Conservation (phyloP, 306 rosid species). For the Potentilla sterilis region DNA sequence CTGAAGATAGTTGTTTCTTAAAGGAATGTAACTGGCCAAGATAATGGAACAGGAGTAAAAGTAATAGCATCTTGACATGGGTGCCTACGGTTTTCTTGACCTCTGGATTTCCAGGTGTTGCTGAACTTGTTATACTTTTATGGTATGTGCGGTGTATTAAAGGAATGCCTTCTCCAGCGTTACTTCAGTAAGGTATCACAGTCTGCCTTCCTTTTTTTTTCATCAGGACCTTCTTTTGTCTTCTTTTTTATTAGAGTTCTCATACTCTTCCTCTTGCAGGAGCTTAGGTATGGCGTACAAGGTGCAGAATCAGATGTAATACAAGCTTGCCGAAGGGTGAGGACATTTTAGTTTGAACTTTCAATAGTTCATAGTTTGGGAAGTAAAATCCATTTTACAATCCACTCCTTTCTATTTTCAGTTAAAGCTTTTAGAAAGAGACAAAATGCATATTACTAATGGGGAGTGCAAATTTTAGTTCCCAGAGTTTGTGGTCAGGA, state of each 20-base stretch:
- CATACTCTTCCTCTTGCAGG: conserved; percentile 35
- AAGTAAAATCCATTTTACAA: too few relatives aligned
- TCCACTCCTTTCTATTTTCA: too few relatives aligned
- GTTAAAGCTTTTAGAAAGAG: too few relatives aligned
- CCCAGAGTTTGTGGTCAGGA: too few relatives aligned
- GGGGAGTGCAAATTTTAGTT: too few relatives aligned
- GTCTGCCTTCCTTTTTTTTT: conserved; percentile 8
- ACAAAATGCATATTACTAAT: too few relatives aligned
- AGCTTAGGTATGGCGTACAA: conserved; percentile 64
- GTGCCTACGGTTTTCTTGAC: conserved; percentile 8
- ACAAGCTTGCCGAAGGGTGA: conserved; percentile 71
- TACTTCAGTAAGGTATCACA: conserved; percentile 72
- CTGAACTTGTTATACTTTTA: conserved; percentile 70
- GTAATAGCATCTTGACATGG: neutral
- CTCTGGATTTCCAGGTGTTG: conserved; percentile 51
- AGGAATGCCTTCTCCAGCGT: conserved; percentile 88
- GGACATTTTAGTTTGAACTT: conserved; percentile 26
- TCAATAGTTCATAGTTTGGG: too few relatives aligned
- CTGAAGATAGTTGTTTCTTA: neutral
- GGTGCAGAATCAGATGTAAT: conserved; percentile 59
- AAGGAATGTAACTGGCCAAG: neutral
- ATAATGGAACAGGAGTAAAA: neutral
- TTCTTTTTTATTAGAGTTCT: neutral
- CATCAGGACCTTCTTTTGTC: neutral
- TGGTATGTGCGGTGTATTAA: conserved; percentile 76